Evolutionary conservation across 169 alveolate genomes (phyloP).

Genomic region (Plasmodium relictum): DNA sequence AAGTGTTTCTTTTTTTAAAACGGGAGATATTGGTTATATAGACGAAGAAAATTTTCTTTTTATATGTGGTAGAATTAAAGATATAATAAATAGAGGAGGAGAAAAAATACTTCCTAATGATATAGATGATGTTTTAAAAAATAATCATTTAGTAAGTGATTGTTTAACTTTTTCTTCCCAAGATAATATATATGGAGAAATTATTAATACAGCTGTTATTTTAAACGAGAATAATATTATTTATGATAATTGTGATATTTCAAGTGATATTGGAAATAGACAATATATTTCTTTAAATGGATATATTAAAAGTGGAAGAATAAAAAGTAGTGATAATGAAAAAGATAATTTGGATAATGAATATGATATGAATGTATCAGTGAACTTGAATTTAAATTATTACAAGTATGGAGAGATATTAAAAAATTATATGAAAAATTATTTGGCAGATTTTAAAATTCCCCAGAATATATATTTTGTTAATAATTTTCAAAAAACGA

Average conservation of each 20-base stretch:
- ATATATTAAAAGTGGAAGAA: not conserved
- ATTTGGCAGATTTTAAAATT: constrained; percentile 58
- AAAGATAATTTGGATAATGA: not conserved
- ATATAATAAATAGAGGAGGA: constrained; percentile 71
- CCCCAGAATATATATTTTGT: constrained; percentile 68
- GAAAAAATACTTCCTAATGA: constrained; percentile 71
- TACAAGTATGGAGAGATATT: constrained; percentile 4
- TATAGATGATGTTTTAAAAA: constrained; percentile 56
- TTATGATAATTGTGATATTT: not conserved
- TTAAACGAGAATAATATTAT: constrained; percentile 14
- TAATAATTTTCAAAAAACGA: constrained; percentile 66
- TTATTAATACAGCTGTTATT: constrained; percentile 48
- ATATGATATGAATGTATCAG: constrained; percentile 16
- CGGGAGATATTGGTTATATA: constrained; percentile 74
- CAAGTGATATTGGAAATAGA: not conserved
- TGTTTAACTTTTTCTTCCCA: constrained; percentile 35
- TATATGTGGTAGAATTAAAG: constrained; percentile 67
- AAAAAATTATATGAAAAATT: constrained; percentile 17
- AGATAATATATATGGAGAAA: constrained; percentile 70
- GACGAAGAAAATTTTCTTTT: constrained; percentile 67
- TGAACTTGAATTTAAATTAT: constrained; percentile 23
- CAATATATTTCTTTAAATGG: not conserved
- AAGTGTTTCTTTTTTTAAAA: constrained; percentile 57
- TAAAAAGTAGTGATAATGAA: not conserved
- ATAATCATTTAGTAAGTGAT: constrained; percentile 13